Base-by-base conservation (phyloP, 1,284 basidiomycete species). In the Fomitopsis palustris region DNA sequence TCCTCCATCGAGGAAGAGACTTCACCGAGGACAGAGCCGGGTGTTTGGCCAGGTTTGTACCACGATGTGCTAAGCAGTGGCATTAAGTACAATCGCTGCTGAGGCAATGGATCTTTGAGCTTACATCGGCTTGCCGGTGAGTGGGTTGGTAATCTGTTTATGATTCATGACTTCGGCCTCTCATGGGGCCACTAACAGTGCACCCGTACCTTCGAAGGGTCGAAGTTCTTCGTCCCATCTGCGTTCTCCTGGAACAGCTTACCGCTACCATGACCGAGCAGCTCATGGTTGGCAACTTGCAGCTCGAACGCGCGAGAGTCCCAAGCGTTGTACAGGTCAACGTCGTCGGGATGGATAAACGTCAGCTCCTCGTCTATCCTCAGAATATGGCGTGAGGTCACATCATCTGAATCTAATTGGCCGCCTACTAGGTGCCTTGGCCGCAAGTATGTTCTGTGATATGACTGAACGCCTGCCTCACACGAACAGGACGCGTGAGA, bases 1-100 rank as follows among this genome's bases (percentile, higher is more conserved):
- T 94, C 92, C 71, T 94, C 92, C 83, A 93, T 84, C 0, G 91
- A 93, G 0, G 90, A 92, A 3, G 90, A 92, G 3, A 93, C 88
- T 63, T 92, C 88, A 1, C 92, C 92, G 1, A 94, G 79, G 5
- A 93, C 86, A 3, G 90, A 86, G 56, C 84, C 88, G 27, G 89
- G 81, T 1, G 89, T 92, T 72, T 93, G 90, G 5, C 91, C 92
- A 52, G 88, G 82, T 69, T 89, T 90, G 73, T 94, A 94, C 92
- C 92, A 94, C 8, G 87, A 87, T 4, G 80, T 78, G 54, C 87
- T 90, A 56, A 23, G 31, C 31, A 2, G 21, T 25, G 35, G 43
- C 56, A 56, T 38, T 60, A 17, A 33, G 25, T 12, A 21, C 42
- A n/a, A 17, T 3, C 16, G 7, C 31, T 21, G 21, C 9, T 19